Percentiles rank a stretch among this genome's conserved stretches.
Conservation (phyloP, 352 stramenopile species). For the Paralagenidium karlingii region DNA sequence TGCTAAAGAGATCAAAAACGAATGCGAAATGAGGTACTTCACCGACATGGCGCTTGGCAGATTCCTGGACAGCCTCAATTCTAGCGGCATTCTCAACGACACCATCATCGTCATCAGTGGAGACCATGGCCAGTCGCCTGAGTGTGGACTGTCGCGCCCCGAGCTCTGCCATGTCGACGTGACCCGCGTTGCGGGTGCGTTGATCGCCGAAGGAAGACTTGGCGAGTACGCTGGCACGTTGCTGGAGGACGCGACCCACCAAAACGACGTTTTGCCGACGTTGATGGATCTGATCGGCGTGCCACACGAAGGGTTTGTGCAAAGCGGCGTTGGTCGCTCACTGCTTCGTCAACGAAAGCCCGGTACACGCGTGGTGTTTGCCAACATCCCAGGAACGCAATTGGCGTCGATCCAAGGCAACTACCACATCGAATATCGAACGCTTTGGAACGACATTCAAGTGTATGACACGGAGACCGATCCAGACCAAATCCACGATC, state of each 20-base stretch:
- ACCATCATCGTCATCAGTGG: conserved; percentile 49
- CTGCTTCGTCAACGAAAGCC: conserved; percentile 23
- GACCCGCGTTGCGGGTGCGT: conserved; percentile 26
- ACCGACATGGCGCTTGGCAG: conserved; percentile 35
- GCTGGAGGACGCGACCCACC: conserved; percentile 23
- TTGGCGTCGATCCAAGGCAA: conserved; percentile 35
- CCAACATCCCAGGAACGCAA: conserved; percentile 41
- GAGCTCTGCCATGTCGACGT: conserved; percentile 33
- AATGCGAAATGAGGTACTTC: conserved; percentile 37
- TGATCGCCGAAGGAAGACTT: conserved; percentile 46
- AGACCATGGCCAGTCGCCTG: conserved; percentile 46
- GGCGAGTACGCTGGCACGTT: conserved; percentile 16
- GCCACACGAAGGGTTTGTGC: conserved; percentile 26
- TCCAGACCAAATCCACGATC: conserved; percentile 21
- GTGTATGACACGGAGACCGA: conserved; percentile 34
- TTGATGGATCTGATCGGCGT: conserved; percentile 48
- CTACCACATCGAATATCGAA: conserved; percentile 29
- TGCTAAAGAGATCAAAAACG: conserved; percentile 11
- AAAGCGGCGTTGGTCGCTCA: conserved; percentile 43
- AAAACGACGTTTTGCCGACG: conserved; percentile 51
- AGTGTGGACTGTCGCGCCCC: conserved; percentile 23
- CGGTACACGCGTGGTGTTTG: conserved; percentile 20
- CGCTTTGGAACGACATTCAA: conserved; percentile 32
- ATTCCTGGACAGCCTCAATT: conserved; percentile 44
- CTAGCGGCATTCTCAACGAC: conserved; percentile 40